Percentiles rank a stretch among this genome's conserved stretches.
These are phyloP conservation scores for Saccharum hybrid DNA, from an alignment of 202 grass and related monocot genomes.

Conservation along the genomic window DNA sequence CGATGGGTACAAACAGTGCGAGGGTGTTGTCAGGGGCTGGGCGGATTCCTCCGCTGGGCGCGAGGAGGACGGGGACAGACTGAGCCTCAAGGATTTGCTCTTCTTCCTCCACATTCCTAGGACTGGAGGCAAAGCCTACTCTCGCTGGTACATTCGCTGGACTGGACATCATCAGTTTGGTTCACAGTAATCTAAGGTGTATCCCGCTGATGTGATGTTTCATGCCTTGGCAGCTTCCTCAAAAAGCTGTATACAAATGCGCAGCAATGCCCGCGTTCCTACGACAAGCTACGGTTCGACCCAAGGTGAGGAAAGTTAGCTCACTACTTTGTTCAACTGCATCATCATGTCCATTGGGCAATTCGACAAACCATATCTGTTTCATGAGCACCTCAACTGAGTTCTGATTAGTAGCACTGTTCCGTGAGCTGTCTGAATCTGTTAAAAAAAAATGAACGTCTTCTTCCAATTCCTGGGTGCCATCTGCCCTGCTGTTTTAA, in stretches of 20 bases:
- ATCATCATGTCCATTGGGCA: not conserved
- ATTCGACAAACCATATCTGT: not conserved
- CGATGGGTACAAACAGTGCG: constrained; percentile 61
- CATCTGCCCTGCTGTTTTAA: not conserved
- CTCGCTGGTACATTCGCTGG: constrained; percentile 63
- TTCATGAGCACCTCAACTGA: not conserved
- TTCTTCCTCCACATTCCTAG: constrained; percentile 96
- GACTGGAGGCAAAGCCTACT: constrained; percentile 87
- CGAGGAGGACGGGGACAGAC: constrained; percentile 51
- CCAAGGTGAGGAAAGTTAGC: constrained; percentile 59
- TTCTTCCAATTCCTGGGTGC: not conserved
- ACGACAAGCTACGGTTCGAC: constrained; percentile 84
- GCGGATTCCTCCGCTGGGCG: constrained; percentile 45
- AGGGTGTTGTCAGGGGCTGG: constrained; percentile 71
- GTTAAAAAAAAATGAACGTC: not conserved
- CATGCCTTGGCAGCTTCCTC: constrained; percentile 66
- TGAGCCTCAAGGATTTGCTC: constrained; percentile 83
- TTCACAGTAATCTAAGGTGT: not conserved
- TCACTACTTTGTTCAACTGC: not conserved
- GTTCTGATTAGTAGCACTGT: not conserved
- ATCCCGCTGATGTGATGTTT: constrained; percentile 2
- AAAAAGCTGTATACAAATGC: constrained; percentile 72
- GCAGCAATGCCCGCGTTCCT: constrained; percentile 83
- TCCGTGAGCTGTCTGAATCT: not conserved
- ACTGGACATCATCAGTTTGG: not conserved